Conservation (phyloP, 2,329 filamentous ascomycete genomes). For the Apiospora arundinis region DNA sequence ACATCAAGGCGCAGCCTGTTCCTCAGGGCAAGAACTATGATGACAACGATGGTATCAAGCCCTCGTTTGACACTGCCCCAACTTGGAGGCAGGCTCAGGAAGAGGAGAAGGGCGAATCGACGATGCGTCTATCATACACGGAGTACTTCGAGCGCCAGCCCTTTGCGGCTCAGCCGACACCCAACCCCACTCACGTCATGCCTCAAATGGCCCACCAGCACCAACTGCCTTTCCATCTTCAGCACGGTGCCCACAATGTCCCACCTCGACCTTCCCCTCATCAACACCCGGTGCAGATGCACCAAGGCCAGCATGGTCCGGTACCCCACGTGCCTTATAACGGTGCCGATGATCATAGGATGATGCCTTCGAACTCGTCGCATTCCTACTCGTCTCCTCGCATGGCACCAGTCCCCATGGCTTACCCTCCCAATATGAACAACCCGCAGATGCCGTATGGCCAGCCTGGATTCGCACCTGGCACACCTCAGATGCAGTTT, state of each 20-base stretch:
- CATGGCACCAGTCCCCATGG: conserved; percentile 72
- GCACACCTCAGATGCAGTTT: conserved; percentile 73
- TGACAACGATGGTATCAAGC: conserved; percentile 81
- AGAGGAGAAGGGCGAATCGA: conserved; percentile 73
- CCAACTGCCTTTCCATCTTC: conserved; percentile 83
- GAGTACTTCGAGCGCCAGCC: conserved; percentile 79
- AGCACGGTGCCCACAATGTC: conserved; percentile 73
- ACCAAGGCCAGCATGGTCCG: conserved; percentile 74
- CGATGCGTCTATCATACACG: conserved; percentile 72
- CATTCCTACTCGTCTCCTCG: conserved; percentile 88
- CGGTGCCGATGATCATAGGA: conserved; percentile 82
- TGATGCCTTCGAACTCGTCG: conserved; percentile 84
- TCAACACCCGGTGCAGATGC: conserved; percentile 79
- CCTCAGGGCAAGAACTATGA: conserved; percentile 67
- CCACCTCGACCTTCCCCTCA: conserved; percentile 74
- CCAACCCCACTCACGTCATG: conserved; percentile 71
- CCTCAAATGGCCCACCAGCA: conserved; percentile 82
- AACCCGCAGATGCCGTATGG: conserved; percentile 75
- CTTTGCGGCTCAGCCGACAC: conserved; percentile 68
- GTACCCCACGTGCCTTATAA: conserved; percentile 70
- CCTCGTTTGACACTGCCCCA: conserved; percentile 82
- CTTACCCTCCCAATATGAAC: conserved; percentile 72
- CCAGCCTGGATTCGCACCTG: conserved; percentile 74
- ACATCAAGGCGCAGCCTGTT: conserved; percentile 60
- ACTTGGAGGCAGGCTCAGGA: conserved; percentile 79